Conservation (phyloP, 371 early-diverging fungal species). For the Coemansia linderi region DNA sequence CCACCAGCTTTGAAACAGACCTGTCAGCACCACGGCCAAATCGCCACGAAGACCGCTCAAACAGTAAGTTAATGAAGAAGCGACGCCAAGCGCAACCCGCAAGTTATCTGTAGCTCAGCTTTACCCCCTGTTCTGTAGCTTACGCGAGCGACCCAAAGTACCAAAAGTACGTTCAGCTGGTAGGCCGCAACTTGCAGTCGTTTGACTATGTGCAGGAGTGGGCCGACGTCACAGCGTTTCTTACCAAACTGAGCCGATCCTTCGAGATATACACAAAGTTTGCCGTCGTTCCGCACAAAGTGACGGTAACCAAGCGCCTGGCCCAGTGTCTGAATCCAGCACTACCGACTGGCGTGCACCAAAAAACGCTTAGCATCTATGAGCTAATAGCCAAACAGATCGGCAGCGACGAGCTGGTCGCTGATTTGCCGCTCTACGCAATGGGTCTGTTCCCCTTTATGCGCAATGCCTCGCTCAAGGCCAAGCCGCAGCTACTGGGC, state of each 20-base stretch:
- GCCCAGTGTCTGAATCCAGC: conserved; percentile 98
- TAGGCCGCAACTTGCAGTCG: conserved; percentile 83
- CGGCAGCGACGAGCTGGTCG: conserved; percentile 73
- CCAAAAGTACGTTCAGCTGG: conserved; percentile 74
- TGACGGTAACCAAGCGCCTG: conserved; percentile 89
- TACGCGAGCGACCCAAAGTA: conserved; percentile 72
- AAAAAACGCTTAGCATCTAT: conserved; percentile 93
- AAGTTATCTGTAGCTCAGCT: too few relatives aligned
- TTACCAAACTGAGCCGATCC: conserved; percentile 80
- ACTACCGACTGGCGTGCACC: conserved; percentile 98
- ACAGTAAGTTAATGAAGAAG: conserved; percentile 11
- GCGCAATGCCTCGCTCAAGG: conserved; percentile 79
- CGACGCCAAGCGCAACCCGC: background rate
- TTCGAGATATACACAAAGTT: conserved; percentile 81
- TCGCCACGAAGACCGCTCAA: conserved; percentile 27
- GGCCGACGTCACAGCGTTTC: conserved; percentile 93
- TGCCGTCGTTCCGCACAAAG: conserved; percentile 79
- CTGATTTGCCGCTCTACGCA: conserved; percentile 85
- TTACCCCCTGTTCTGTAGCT: conserved; percentile 15
- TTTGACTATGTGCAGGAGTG: conserved; percentile 94
- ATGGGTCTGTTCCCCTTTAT: conserved; percentile 91
- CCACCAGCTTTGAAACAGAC: conserved; percentile 47
- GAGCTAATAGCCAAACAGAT: conserved; percentile 81
- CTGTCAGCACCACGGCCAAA: conserved; percentile 35
- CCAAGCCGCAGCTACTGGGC: conserved; percentile 70